Percentiles rank a stretch among this genome's conserved stretches.
These are phyloP conservation scores for Parathielavia hyrcaniae DNA, from an alignment of 495 filamentous ascomycete species.

Conservation along the genomic window DNA sequence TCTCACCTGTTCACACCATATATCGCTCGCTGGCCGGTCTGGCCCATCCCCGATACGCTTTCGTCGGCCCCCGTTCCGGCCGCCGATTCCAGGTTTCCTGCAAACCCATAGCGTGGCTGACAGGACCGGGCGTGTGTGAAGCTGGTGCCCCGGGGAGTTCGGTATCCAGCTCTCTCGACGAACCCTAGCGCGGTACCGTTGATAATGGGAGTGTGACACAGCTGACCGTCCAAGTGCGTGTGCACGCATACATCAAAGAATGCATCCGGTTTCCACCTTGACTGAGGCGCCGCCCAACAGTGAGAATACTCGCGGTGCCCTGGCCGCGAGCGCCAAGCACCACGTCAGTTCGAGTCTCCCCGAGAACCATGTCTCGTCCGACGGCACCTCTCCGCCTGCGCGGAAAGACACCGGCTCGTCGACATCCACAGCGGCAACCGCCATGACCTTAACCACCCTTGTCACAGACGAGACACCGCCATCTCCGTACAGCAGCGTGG, in stretches of 20 bases:
- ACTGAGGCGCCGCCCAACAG: constrained; percentile 39
- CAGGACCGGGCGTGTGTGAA: not conserved
- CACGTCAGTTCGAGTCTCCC: constrained; percentile 24
- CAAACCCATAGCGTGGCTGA: not conserved
- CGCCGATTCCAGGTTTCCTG: constrained; percentile 15
- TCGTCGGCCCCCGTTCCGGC: constrained; percentile 11
- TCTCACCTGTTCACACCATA: constrained; percentile 16
- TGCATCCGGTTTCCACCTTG: constrained; percentile 43
- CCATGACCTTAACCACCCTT: constrained; percentile 33
- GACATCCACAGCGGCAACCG: constrained; percentile 40
- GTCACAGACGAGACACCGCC: constrained; percentile 37
- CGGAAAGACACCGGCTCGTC: constrained; percentile 47
- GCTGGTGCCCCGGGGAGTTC: not conserved
- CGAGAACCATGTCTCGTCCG: constrained; percentile 31
- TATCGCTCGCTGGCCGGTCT: constrained; percentile 8
- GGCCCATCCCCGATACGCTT: constrained; percentile 9
- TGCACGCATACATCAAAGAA: constrained; percentile 26
- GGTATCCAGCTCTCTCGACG: not conserved
- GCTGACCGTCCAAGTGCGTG: constrained; percentile 14
- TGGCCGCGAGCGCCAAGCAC: constrained; percentile 14
- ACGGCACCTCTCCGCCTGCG: constrained; percentile 36
- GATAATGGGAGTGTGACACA: constrained; percentile 25
- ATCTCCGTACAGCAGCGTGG: constrained; percentile 41
- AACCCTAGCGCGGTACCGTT: constrained; percentile 6
- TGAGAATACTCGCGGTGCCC: constrained; percentile 35